Conservation (phyloP, 345 rosid species). For the Rhodomyrtus tomentosa region DNA sequence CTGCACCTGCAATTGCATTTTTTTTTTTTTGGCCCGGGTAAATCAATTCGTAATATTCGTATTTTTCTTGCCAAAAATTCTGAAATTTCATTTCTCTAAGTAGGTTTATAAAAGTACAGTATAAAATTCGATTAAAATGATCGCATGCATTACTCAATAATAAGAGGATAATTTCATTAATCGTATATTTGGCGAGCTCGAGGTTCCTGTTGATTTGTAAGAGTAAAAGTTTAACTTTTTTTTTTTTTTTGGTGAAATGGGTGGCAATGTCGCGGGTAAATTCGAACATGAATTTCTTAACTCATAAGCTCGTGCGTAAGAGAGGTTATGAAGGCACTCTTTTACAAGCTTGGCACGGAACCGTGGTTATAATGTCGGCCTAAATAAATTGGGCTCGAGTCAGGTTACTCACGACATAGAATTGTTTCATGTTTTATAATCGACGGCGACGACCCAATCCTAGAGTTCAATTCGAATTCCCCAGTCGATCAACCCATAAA, state of each 20-base stretch:
- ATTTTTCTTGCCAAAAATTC: background rate
- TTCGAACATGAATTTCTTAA: background rate
- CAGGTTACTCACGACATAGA: background rate
- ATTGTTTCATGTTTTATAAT: background rate
- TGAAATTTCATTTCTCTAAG: background rate
- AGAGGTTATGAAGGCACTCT: too few relatives aligned
- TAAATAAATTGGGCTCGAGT: background rate
- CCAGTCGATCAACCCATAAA: background rate
- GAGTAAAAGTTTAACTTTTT: background rate
- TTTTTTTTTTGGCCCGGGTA: background rate
- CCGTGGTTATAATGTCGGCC: background rate
- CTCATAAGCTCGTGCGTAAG: accelerated
- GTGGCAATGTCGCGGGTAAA: background rate
- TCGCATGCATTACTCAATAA: too few relatives aligned
- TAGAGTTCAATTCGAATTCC: background rate
- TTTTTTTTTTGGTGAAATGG: too few relatives aligned
- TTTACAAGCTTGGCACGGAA: background rate
- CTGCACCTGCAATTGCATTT: background rate
- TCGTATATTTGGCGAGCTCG: background rate
- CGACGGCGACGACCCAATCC: background rate
- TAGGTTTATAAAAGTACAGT: background rate
- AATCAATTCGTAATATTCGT: background rate
- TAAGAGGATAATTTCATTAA: background rate
- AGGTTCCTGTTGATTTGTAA: background rate
- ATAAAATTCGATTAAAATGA: background rate